Base-by-base conservation (phyloP, 2,329 filamentous ascomycete genomes). In the Pseudogymnoascus sp. region DNA sequence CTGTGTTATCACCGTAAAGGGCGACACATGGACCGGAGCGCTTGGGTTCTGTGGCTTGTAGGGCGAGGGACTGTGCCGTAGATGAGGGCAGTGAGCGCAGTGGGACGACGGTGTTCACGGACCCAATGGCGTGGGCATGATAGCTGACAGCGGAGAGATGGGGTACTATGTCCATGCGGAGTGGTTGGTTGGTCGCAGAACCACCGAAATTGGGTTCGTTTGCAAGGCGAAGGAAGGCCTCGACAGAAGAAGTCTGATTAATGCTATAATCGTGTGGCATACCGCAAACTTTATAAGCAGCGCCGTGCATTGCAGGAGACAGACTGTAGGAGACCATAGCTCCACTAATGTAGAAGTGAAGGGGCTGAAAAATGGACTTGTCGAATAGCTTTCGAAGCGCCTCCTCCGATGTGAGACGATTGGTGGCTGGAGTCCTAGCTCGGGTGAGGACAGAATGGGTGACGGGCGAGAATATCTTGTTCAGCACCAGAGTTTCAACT, bases 1-100 rank as follows among this genome's bases (percentile, higher is more conserved):
- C 89, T 0, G 88, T 91, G 64, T 93, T 93, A 64, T 92, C 89
- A 1, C 89, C 90, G 66, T 91, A 90, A 0, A 92, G 78, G 0
- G 86, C 88, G 65, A 83, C 82, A 6, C 91, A 83, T 0, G 85
- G 83, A 0, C 89, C 89, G 1, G 86, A 81, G 46, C 84, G 81
- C 66, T 87, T 87, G 64, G 86, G 81, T 50, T 86, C 80, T 31
- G 79, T 77, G 4, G 72, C 70, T 78, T 72, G 71, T 2, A 66
- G 62, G 12, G 72, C 67, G 12, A 73, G 69, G 16, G 68, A 70
- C 56, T 71, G 37, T 78, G 28, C 28, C 26, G 59, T 80, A 1
- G 83, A 83, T 63, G 87, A 82, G 0, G 78, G 72, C 6, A 85
- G 73, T 11, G 82, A 78, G 22, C 89, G 83, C 8, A 92, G 81